Evolutionary conservation across 257 asterid genomes (phyloP).

Genomic region (Nicotiana obtusifolia): DNA sequence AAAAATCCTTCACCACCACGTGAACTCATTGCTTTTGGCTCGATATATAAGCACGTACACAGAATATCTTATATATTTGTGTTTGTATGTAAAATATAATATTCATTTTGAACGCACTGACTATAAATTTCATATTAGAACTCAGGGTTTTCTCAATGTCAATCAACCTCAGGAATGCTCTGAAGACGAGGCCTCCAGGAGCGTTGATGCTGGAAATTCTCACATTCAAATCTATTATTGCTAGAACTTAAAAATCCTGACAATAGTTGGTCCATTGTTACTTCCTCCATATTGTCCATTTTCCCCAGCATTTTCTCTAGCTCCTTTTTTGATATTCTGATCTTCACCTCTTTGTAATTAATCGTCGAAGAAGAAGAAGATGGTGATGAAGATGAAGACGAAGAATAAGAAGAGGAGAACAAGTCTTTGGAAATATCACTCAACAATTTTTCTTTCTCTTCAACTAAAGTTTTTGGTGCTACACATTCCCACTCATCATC

Average conservation of each 20-base stretch:
- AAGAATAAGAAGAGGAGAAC: background rate
- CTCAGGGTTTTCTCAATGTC: background rate
- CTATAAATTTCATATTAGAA: too few species aligned
- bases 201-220: background rate
- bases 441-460: background rate
- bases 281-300: background rate
- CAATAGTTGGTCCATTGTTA: slow-evolving; percentile 10
- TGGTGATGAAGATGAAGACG: background rate
- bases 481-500: slow-evolving; percentile 12
- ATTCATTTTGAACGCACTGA: background rate
- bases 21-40: background rate
- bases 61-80: background rate
- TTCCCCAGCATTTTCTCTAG: slow-evolving; percentile 6
- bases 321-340: slow-evolving; percentile 2
- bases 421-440: background rate
- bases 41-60: background rate
- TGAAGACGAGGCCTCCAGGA: slow-evolving; percentile 19
- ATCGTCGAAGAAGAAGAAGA: background rate
- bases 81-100: background rate
- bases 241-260: background rate
- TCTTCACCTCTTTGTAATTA: slow-evolving; percentile 2
- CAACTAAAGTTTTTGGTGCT: background rate
- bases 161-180: slow-evolving; percentile 13
- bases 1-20: background rate
- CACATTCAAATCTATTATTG: background rate